Evolutionary conservation across 768 basidiomycete species (phyloP).

Genomic region (Dioszegia aurantiaca): DNA sequence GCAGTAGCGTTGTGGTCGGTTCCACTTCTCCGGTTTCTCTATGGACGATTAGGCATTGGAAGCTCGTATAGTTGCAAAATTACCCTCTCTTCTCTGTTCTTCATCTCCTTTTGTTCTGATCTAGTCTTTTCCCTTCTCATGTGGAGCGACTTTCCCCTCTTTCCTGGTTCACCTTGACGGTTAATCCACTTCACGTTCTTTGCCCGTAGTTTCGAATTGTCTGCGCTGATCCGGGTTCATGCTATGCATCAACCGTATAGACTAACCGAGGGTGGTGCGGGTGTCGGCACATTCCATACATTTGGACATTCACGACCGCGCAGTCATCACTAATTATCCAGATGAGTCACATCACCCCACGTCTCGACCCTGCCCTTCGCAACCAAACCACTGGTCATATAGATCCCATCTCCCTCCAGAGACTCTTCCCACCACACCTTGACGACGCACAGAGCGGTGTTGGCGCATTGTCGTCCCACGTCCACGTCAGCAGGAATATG

Average conservation of each 20-base stretch:
- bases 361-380: conserved; percentile 28
- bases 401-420: not conserved
- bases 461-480: conserved; percentile 10
- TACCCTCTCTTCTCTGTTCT: not conserved
- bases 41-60: conserved; percentile 7
- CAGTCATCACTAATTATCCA: conserved; percentile 1
- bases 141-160: not conserved
- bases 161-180: not conserved
- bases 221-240: no score
- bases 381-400: conserved; percentile 9
- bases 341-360: conserved; percentile 29
- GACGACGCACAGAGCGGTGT: conserved; percentile 27
- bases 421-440: conserved; percentile 31
- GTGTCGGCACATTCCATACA: no score
- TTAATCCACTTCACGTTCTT: not conserved
- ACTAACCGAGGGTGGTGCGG: no score
- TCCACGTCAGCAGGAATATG: conserved; percentile 21
- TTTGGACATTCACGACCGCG: not conserved
- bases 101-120: not conserved
- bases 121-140: not conserved
- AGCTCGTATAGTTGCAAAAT: not conserved
- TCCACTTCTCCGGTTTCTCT: no score
- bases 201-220: no score
- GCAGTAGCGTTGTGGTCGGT: not conserved
- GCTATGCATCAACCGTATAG: no score